These are phyloP conservation scores for Vigna angularis DNA, from an alignment of 306 rosid genomes.

Conservation along the genomic window DNA sequence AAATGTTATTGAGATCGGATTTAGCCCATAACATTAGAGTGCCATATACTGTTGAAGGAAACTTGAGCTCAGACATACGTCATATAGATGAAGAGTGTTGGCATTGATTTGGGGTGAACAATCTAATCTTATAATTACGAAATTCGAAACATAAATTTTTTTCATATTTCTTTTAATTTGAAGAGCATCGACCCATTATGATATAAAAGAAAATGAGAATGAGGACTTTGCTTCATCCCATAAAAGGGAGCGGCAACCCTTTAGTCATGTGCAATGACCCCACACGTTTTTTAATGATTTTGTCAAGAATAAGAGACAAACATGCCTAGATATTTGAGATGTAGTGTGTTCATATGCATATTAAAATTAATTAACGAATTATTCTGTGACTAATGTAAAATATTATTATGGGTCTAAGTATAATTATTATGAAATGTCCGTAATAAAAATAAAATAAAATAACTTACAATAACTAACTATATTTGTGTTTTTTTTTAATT, in stretches of 20 bases:
- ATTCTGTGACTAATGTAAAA: no score
- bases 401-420: no score
- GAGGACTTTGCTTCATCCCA: slow-evolving; percentile 6
- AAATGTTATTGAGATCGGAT: no score
- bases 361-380: no score
- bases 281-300: slow-evolving; percentile 4
- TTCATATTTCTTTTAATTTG: slow-evolving; percentile 27
- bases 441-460: no score
- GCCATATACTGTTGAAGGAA: background rate
- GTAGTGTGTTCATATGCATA: background rate
- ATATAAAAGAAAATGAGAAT: slow-evolving; percentile 31
- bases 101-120: slow-evolving; percentile 38
- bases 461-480: no score
- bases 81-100: slow-evolving; percentile 42
- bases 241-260: slow-evolving; percentile 40
- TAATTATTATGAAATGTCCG: no score
- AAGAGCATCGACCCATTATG: slow-evolving; percentile 20
- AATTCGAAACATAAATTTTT: slow-evolving; percentile 21
- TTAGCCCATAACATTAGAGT: no score
- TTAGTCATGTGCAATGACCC: slow-evolving; percentile 50
- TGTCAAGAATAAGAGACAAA: slow-evolving; percentile 30
- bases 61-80: slow-evolving; percentile 52
- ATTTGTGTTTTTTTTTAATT: no score
- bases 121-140: slow-evolving; percentile 37
- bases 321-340: slow-evolving; percentile 41